These are phyloP conservation scores for Ilyonectria mors-panacis DNA, from an alignment of 2,329 filamentous ascomycete genomes.

Conservation along the genomic window DNA sequence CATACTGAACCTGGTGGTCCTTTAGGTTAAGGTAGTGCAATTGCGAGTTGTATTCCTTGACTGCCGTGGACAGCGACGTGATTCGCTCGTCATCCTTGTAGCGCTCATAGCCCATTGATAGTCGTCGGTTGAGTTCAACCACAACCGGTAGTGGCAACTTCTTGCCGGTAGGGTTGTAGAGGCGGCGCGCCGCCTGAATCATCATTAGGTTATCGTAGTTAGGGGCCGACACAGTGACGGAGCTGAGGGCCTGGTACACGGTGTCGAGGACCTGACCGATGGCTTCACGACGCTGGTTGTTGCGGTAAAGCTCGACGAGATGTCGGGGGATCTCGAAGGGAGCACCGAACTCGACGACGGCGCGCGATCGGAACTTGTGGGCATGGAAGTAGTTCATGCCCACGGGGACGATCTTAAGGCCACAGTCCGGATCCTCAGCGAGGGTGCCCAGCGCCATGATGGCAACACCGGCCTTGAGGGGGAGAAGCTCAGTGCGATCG, in stretches of 20 bases:
- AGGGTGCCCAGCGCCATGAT: constrained; percentile 97
- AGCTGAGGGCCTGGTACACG: constrained; percentile 86
- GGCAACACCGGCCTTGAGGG: constrained; percentile 95
- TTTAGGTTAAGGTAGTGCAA: constrained; percentile 88
- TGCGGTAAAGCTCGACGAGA: constrained; percentile 87
- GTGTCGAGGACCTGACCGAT: constrained; percentile 88
- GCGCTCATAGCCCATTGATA: constrained; percentile 91
- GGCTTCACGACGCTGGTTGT: constrained; percentile 86
- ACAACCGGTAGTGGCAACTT: constrained; percentile 93
- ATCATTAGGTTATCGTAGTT: constrained; percentile 98
- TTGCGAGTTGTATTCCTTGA: constrained; percentile 89
- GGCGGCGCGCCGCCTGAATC: constrained; percentile 91
- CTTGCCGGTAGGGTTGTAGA: constrained; percentile 96
- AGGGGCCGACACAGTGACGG: constrained; percentile 92
- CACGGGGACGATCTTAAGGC: constrained; percentile 93
- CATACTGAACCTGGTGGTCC: constrained; percentile 96
- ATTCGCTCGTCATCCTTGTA: constrained; percentile 95
- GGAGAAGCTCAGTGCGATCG: constrained; percentile 91
- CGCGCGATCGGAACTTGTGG: constrained; percentile 97
- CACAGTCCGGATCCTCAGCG: constrained; percentile 87
- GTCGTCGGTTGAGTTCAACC: constrained; percentile 91
- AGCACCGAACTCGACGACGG: constrained; percentile 94
- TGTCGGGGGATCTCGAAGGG: constrained; percentile 89
- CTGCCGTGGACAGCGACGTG: constrained; percentile 78
- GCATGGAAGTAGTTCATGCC: constrained; percentile 99